Base-by-base conservation (phyloP, 2,329 filamentous ascomycete genomes). In the Aphanocladium album region DNA sequence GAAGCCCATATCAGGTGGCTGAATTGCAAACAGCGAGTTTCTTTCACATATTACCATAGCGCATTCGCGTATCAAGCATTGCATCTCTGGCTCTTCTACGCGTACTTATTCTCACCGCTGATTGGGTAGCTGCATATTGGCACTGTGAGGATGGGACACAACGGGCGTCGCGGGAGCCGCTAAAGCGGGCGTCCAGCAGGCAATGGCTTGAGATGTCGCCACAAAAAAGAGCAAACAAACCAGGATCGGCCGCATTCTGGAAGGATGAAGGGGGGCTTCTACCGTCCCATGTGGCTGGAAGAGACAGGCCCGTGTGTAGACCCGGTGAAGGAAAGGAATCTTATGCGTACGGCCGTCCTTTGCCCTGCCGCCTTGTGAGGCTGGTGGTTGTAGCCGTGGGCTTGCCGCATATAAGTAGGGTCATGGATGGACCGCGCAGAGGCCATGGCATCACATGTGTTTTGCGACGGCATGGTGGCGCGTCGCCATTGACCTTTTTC, bases 141-240 rank as follows among this genome's bases (percentile, higher is more conserved):
- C 19, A 25, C 19, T 25, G 35, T 9, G 27, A 5, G 27, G 56
- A 14, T 51, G 56, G 56, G n/a, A n/a, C 47, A 23, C 12, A 47
- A 19, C n/a, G 45, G 45, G 45, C 45, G 45, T 47, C 45, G 23
- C 45, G 39, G 17, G 39, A 17, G 27, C 5, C 45, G 33, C 19
- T n/a, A 6, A 30, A 21, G 54, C 53, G 53, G 53, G 27, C 45
- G 43, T 57, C 33, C 12, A n/a, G 19, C 6, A 39, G 6, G 23
- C 52, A 11, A 7, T 21, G 25, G 16, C 14, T 16, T 27, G 37
- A n/a, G 30, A 45, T 3, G 45, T 19, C 19, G 45, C 45, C 55
- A 57, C 55, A 25, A 50, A 50, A 35, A 23, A 12, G 7, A 50
- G 56, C 56, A 58, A 58, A 52, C 56, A 58, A 52, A 35, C 35